Conservation (phyloP, 371 early-diverging fungal species). For the Apophysomyces elegans region DNA sequence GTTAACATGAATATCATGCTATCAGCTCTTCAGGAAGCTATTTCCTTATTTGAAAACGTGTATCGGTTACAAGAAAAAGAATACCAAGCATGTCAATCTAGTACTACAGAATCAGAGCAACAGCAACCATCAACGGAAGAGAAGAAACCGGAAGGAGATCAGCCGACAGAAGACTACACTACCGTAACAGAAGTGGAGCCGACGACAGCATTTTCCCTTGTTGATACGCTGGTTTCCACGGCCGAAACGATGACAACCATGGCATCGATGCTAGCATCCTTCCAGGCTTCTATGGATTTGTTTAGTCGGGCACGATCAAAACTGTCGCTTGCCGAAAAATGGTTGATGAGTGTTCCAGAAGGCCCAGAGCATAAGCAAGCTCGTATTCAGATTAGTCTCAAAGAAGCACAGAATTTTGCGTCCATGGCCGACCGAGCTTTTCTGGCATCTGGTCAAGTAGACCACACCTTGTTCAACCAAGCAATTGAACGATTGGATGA, state of each 20-base stretch:
- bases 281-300: conserved; percentile 38
- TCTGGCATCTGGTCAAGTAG: conserved; percentile 50
- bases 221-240: conserved; percentile 45
- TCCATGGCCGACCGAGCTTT: conserved; percentile 62
- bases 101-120: neutral
- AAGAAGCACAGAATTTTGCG: conserved; percentile 59
- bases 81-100: conserved; percentile 23
- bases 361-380: conserved; percentile 27
- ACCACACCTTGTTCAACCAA: conserved; percentile 46
- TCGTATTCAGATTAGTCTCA: conserved; percentile 53
- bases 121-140: neutral
- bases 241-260: conserved; percentile 50
- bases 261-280: conserved; percentile 53
- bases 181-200: conserved; percentile 49
- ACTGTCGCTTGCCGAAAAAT: conserved; percentile 44
- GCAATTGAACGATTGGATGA: conserved; percentile 53
- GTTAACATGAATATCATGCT: neutral
- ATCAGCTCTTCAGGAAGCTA: conserved; percentile 57
- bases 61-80: conserved; percentile 53
- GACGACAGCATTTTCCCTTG: conserved; percentile 45
- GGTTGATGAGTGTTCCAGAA: conserved; percentile 29
- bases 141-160: conserved; percentile 13
- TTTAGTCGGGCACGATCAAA: conserved; percentile 42
- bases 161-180: conserved; percentile 25
- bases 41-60: conserved; percentile 54